phyloP scores from a whole-genome alignment of 2,329 filamentous ascomycete genomes.

The Hypoxylon sp. region DNA sequence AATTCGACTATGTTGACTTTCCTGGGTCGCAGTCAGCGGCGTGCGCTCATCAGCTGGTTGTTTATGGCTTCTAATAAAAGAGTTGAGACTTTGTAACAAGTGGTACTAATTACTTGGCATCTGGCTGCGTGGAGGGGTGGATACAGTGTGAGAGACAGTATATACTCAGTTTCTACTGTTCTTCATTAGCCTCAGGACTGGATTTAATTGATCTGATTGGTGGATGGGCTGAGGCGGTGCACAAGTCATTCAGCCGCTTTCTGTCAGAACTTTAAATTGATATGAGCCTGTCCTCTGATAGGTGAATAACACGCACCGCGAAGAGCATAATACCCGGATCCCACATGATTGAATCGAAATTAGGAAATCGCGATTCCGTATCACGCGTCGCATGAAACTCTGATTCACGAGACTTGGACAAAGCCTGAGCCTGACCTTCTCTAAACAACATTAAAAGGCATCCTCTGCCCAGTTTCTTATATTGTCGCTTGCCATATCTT shows the following conservation, averaged over 20 bases:
- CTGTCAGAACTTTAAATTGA: conserved; percentile 5
- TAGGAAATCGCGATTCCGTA: conserved; percentile 47
- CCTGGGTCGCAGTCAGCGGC: conserved; percentile 16
- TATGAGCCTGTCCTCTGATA: conserved; percentile 21
- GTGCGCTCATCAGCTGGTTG: conserved; percentile 25
- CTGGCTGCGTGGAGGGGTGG: not conserved
- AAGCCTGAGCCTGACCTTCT: conserved; percentile 35
- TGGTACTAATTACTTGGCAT: conserved; percentile 16
- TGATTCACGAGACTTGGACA: conserved; percentile 48
- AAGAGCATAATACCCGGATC: conserved; percentile 34
- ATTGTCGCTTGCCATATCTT: not conserved
- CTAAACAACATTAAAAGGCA: conserved; percentile 27
- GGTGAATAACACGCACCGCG: conserved; percentile 24
- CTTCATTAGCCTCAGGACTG: not conserved
- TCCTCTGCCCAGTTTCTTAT: not conserved
- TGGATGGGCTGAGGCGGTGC: conserved; percentile 25
- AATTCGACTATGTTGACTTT: not conserved
- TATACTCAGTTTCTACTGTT: not conserved
- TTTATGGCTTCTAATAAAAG: conserved; percentile 23
- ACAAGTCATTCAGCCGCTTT: conserved; percentile 40
- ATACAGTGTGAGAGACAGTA: conserved; percentile 14
- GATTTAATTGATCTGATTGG: conserved; percentile 20
- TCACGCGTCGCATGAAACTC: conserved; percentile 52
- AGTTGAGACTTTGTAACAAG: conserved; percentile 11
- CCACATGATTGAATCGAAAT: conserved; percentile 36